Evolutionary conservation across 768 basidiomycete genomes (phyloP).

Genomic region (Mrakia frigida): DNA sequence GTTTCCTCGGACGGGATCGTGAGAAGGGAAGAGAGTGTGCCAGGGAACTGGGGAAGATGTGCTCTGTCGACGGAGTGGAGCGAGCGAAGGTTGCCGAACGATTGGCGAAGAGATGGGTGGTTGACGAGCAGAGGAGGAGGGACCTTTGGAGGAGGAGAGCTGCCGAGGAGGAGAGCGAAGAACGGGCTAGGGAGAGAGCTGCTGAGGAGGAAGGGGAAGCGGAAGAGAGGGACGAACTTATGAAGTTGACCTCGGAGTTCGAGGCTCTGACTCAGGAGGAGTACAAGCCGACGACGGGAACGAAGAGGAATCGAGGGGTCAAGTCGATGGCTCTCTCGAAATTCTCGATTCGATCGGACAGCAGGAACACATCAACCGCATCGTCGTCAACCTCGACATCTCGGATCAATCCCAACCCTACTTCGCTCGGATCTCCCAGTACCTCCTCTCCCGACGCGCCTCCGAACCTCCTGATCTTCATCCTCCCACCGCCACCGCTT

Average conservation of each 20-base stretch:
- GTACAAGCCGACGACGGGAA: slow-evolving; percentile 9
- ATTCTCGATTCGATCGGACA: slow-evolving; percentile 39
- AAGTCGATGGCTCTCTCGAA: slow-evolving; percentile 42
- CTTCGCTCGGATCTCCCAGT: neutral
- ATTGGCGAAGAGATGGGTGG: slow-evolving; percentile 35
- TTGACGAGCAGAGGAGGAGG: neutral
- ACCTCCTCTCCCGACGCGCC: slow-evolving; percentile 35
- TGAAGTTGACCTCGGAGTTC: slow-evolving; percentile 12
- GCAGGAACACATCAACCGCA: slow-evolving; percentile 23
- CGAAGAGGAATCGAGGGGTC: slow-evolving; percentile 36
- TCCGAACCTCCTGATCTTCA: slow-evolving; percentile 36
- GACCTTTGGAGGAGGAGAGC: slow-evolving; percentile 50
- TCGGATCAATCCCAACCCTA: no score
- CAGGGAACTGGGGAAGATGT: slow-evolving; percentile 57
- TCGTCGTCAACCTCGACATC: slow-evolving; percentile 28
- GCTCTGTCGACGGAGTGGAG: slow-evolving; percentile 57
- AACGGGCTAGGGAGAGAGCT: neutral
- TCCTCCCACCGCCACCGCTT: slow-evolving; percentile 42
- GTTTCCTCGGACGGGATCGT: slow-evolving; percentile 48
- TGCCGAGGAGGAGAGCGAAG: slow-evolving; percentile 55
- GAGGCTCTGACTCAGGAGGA: slow-evolving; percentile 21
- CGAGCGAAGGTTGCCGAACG: slow-evolving; percentile 65
- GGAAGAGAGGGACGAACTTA: neutral
- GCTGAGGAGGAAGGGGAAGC: slow-evolving; percentile 51
- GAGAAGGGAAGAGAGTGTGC: slow-evolving; percentile 55